These are phyloP conservation scores for Pythium diclinum DNA, from an alignment of 352 stramenopile genomes.

Conservation along the genomic window DNA sequence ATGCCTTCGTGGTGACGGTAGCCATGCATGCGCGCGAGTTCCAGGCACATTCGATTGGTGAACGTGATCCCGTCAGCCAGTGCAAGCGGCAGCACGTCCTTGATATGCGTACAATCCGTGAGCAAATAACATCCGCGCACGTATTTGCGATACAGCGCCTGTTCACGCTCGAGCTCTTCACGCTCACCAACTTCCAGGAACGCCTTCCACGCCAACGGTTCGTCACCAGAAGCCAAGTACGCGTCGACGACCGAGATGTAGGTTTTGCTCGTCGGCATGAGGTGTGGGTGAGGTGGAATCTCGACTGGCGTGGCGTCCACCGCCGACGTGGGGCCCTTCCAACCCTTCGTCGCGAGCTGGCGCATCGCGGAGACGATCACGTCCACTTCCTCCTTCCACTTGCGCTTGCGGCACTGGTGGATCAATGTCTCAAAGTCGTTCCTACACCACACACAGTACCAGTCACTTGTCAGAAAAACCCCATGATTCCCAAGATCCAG, in stretches of 20 bases:
- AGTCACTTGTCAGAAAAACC: background rate
- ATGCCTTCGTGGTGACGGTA: slow-evolving; percentile 50
- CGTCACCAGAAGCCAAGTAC: slow-evolving; percentile 66
- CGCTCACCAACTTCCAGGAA: slow-evolving; percentile 46
- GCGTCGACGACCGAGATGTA: slow-evolving; percentile 72
- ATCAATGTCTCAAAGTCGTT: slow-evolving; percentile 83
- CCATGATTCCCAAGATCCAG: background rate
- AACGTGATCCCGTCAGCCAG: slow-evolving; percentile 50
- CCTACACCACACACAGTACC: slow-evolving; percentile 24
- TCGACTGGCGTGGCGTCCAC: background rate
- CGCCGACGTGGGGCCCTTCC: slow-evolving; percentile 18
- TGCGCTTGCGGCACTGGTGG: slow-evolving; percentile 78
- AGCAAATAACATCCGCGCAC: slow-evolving; percentile 62
- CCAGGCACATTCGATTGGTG: slow-evolving; percentile 58
- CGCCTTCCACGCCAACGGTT: slow-evolving; percentile 52
- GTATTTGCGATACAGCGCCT: slow-evolving; percentile 69
- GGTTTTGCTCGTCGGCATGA: slow-evolving; percentile 59
- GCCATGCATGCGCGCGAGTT: slow-evolving; percentile 66
- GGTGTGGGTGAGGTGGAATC: slow-evolving; percentile 42
- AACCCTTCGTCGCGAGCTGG: slow-evolving; percentile 43
- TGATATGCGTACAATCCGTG: slow-evolving; percentile 58
- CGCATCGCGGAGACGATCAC: slow-evolving; percentile 62
- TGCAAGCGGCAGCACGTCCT: slow-evolving; percentile 45
- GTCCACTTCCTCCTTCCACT: slow-evolving; percentile 71
- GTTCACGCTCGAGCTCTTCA: slow-evolving; percentile 38